Conservation (phyloP, 768 basidiomycete genomes). For the Kwoniella pini region DNA sequence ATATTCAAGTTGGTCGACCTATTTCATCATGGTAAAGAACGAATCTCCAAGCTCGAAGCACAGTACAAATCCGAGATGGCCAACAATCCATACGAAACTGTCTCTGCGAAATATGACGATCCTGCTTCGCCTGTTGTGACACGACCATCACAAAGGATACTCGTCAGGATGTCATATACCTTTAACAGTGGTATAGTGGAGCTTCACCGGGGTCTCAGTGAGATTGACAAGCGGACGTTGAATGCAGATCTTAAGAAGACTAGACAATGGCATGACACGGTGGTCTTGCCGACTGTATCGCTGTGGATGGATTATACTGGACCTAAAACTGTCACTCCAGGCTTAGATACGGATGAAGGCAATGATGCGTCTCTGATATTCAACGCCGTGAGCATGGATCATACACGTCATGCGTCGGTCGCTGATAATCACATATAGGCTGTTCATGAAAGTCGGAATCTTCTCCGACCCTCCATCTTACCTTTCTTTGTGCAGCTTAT, state of each 20-base stretch:
- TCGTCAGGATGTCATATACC: constrained; percentile 65
- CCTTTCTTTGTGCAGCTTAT: constrained; percentile 81
- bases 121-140: constrained; percentile 7
- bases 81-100: constrained; percentile 19
- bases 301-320: constrained; percentile 43
- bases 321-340: constrained; percentile 3
- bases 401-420: background rate
- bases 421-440: constrained; percentile 32
- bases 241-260: constrained; percentile 57
- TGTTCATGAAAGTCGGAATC: constrained; percentile 83
- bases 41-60: constrained; percentile 35
- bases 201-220: constrained; percentile 61
- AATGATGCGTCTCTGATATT: constrained; percentile 66
- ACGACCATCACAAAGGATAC: constrained; percentile 27
- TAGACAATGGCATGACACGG: constrained; percentile 64
- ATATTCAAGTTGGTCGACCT: constrained; percentile 46
- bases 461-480: constrained; percentile 74
- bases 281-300: constrained; percentile 59
- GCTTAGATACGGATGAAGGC: constrained; percentile 6
- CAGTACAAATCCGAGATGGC: constrained; percentile 38
- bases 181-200: constrained; percentile 85
- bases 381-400: constrained; percentile 64
- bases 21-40: constrained; percentile 44
- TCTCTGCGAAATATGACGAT: constrained; percentile 55
- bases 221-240: constrained; percentile 14